Percentiles rank a stretch among this genome's conserved stretches.
Evolutionary conservation across 2,329 filamentous ascomycete species (phyloP).

Genomic region (Zymoseptoria tritici): DNA sequence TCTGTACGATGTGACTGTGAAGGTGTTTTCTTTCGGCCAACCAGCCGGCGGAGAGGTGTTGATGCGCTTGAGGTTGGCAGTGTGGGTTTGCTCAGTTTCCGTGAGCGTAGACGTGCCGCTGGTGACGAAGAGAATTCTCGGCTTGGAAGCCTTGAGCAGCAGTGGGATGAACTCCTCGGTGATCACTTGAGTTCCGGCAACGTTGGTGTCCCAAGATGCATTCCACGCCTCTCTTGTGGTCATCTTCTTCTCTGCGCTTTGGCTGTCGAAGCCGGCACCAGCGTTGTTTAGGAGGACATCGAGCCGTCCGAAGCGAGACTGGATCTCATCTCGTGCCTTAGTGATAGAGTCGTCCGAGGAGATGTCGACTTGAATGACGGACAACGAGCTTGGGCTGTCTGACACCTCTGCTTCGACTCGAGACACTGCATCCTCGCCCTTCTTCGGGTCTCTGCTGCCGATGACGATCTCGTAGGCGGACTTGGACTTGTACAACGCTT

Average conservation of each 20-base stretch:
- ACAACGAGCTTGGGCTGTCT: slow-evolving; percentile 36
- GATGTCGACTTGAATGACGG: slow-evolving; percentile 48
- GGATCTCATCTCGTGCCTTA: slow-evolving; percentile 38
- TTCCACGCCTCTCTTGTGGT: slow-evolving; percentile 33
- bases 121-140: slow-evolving; percentile 35
- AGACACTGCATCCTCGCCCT: slow-evolving; percentile 44
- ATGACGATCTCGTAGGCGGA: slow-evolving; percentile 50
- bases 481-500: slow-evolving; percentile 43
- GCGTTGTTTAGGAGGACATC: slow-evolving; percentile 54
- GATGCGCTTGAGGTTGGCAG: slow-evolving; percentile 18
- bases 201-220: slow-evolving; percentile 33
- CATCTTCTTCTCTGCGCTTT: slow-evolving; percentile 24
- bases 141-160: slow-evolving; percentile 30
- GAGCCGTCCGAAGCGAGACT: slow-evolving; percentile 37
- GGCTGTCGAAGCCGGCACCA: slow-evolving; percentile 40
- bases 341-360: slow-evolving; percentile 47
- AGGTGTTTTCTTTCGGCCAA: slow-evolving; percentile 39
- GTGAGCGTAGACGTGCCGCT: slow-evolving; percentile 37
- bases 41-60: slow-evolving; percentile 30
- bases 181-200: slow-evolving; percentile 33
- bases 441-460: slow-evolving; percentile 46
- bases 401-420: slow-evolving; percentile 37
- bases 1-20: slow-evolving; percentile 32
- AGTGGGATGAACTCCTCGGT: slow-evolving; percentile 32
- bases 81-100: slow-evolving; percentile 26